Conservation (phyloP, 2,329 filamentous ascomycete species). For the Onygenales sp. region DNA sequence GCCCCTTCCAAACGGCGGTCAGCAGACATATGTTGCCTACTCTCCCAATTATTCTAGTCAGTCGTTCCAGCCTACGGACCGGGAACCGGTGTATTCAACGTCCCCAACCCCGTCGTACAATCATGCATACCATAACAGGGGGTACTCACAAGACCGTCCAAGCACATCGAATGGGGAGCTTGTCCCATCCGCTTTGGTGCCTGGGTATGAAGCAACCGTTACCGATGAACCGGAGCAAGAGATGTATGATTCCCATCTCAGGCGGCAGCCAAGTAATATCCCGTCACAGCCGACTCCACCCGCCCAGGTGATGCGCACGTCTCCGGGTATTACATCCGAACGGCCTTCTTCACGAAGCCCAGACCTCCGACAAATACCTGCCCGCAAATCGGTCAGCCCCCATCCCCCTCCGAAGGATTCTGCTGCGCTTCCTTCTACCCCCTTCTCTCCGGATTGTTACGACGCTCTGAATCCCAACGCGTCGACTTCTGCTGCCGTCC, state of each 20-base stretch:
- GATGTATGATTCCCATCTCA: constrained; percentile 19
- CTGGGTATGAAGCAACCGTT: constrained; percentile 29
- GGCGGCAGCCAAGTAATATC: constrained; percentile 16
- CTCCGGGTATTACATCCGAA: constrained; percentile 20
- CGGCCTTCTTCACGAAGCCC: constrained; percentile 20
- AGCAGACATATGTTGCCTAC: constrained; percentile 11
- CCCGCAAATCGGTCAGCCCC: constrained; percentile 52
- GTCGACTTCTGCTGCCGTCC: constrained; percentile 21
- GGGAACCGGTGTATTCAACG: constrained; percentile 10
- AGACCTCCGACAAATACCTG: constrained; percentile 32
- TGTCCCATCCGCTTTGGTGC: constrained; percentile 33
- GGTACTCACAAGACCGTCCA: constrained; percentile 17
- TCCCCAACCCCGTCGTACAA: constrained; percentile 19
- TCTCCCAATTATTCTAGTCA: constrained; percentile 7
- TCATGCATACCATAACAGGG: constrained; percentile 13
- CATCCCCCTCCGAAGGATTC: constrained; percentile 35
- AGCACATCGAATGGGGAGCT: constrained; percentile 17
- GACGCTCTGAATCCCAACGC: constrained; percentile 47
- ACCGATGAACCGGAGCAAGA: constrained; percentile 20
- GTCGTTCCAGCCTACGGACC: constrained; percentile 6
- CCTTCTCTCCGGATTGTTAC: constrained; percentile 54
- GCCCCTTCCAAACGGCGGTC: constrained; percentile 3
- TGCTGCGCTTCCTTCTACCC: constrained; percentile 35
- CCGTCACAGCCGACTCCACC: neutral
- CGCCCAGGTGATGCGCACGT: constrained; percentile 17